phyloP scores from a whole-genome alignment of 2,329 filamentous ascomycete genomes.

The Corniculantispora saksenae region DNA sequence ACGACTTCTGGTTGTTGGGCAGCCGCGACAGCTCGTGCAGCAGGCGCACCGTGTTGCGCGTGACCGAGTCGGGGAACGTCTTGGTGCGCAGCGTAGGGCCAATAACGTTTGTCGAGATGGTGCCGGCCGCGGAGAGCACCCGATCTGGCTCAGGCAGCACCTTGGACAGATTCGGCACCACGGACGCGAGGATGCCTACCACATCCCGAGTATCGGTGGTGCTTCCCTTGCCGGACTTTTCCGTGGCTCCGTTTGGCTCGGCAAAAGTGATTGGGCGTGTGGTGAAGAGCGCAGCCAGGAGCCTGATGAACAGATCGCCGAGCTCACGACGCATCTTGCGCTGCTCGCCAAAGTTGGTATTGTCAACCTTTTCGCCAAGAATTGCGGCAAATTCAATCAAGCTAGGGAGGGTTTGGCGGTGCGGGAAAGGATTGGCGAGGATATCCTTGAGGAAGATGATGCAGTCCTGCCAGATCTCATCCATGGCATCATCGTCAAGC shows the following conservation, averaged over 20 bases:
- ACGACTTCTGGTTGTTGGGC: constrained; percentile 79
- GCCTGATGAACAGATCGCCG: constrained; percentile 81
- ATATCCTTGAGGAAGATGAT: constrained; percentile 88
- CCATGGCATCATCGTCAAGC: constrained; percentile 94
- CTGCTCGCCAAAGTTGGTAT: constrained; percentile 96
- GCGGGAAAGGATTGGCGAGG: constrained; percentile 89
- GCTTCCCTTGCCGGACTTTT: constrained; percentile 40
- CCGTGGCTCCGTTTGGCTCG: constrained; percentile 46
- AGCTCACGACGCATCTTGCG: constrained; percentile 87
- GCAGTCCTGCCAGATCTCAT: constrained; percentile 97
- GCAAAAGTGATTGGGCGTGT: constrained; percentile 76
- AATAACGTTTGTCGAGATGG: constrained; percentile 81
- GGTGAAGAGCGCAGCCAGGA: constrained; percentile 92
- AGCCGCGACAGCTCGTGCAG: constrained; percentile 76
- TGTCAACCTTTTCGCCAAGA: constrained; percentile 92
- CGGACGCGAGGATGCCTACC: constrained; percentile 73
- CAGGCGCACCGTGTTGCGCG: constrained; percentile 68
- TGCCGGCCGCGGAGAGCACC: constrained; percentile 72
- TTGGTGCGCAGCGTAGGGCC: constrained; percentile 81
- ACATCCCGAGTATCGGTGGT: constrained; percentile 69
- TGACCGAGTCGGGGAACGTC: constrained; percentile 82
- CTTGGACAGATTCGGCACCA: constrained; percentile 78
- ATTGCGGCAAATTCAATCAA: constrained; percentile 87
- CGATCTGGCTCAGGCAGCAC: constrained; percentile 86
- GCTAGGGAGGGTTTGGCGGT: constrained; percentile 84